phyloP scores from a whole-genome alignment of 441 rosid species.

The Capsella rubella region DNA sequence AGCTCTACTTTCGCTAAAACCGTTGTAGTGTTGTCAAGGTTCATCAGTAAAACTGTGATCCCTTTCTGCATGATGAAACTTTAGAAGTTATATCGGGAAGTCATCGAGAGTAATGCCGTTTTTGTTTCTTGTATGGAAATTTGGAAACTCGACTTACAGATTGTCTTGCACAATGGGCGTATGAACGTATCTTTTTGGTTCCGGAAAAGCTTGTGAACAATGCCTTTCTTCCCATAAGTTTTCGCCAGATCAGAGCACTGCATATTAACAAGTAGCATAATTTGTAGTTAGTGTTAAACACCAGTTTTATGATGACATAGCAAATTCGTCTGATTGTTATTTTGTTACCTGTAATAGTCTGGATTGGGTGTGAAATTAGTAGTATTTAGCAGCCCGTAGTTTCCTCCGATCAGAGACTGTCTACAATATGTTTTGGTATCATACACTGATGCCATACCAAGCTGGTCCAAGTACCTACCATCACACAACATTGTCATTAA shows the following conservation, averaged over 20 bases:
- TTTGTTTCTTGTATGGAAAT: constrained; percentile 8
- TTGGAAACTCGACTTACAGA: constrained; percentile 55
- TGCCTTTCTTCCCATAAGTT: constrained; percentile 80
- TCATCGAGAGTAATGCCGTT: background rate
- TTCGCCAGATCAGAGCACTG: constrained; percentile 94
- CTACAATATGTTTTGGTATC: constrained; percentile 93
- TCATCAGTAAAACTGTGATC: constrained; percentile 70
- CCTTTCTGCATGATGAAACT: constrained; percentile 67
- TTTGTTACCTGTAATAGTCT: constrained; percentile 84
- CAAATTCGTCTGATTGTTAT: background rate
- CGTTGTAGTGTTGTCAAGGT: constrained; percentile 68
- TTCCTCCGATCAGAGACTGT: constrained; percentile 91
- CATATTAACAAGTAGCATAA: constrained; percentile 39
- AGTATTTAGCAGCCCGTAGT: constrained; percentile 86
- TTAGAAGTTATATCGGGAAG: constrained; percentile 3
- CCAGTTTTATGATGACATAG: background rate
- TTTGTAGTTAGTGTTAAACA: background rate
- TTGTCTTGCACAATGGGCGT: constrained; percentile 83
- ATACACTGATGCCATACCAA: constrained; percentile 76
- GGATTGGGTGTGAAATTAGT: constrained; percentile 87
- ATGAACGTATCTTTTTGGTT: constrained; percentile 67
- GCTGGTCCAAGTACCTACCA: constrained; percentile 94
- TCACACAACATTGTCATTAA: background rate
- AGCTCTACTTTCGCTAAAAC: constrained; percentile 54
- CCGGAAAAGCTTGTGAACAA: constrained; percentile 71